Evolutionary conservation across 129 eudicot genomes (phyloP).

Genomic region (Flaveria brownii): DNA sequence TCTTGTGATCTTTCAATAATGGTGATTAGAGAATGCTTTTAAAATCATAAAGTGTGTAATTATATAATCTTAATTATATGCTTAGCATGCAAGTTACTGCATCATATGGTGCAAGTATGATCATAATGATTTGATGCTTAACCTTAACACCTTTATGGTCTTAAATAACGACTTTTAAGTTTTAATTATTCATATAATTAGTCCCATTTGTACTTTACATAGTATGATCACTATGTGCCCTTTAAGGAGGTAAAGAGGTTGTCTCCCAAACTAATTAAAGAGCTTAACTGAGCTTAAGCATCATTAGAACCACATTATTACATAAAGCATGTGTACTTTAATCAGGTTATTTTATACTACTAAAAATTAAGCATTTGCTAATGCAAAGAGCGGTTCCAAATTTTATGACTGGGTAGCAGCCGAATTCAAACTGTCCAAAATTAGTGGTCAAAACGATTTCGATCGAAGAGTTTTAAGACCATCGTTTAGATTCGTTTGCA

Average conservation of each 20-base stretch:
- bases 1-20: conserved; percentile 2
- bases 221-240: not conserved
- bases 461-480: no score
- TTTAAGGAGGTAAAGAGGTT: conserved; percentile 21
- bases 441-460: no score
- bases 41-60: conserved; percentile 15
- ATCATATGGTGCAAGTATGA: conserved; percentile 17
- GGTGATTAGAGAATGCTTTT: conserved; percentile 6
- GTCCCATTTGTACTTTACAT: conserved; percentile 14
- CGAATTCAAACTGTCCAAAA: no score
- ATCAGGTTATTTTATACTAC: conserved; percentile 15
- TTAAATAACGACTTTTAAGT: not conserved
- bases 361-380: not conserved
- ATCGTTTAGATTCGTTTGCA: no score
- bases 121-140: conserved; percentile 21
- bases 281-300: not conserved
- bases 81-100: conserved; percentile 16
- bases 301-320: not conserved
- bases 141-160: conserved; percentile 23
- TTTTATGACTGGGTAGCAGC: no score
- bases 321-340: conserved; percentile 19
- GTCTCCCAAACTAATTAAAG: conserved; percentile 9
- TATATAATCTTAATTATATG: conserved; percentile 5
- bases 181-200: conserved; percentile 3
- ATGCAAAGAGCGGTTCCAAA: no score